Percentiles rank a stretch among this genome's conserved stretches.
Evolutionary conservation across 257 asterid species (phyloP).

Genomic region (Orobanche coerulescens): DNA sequence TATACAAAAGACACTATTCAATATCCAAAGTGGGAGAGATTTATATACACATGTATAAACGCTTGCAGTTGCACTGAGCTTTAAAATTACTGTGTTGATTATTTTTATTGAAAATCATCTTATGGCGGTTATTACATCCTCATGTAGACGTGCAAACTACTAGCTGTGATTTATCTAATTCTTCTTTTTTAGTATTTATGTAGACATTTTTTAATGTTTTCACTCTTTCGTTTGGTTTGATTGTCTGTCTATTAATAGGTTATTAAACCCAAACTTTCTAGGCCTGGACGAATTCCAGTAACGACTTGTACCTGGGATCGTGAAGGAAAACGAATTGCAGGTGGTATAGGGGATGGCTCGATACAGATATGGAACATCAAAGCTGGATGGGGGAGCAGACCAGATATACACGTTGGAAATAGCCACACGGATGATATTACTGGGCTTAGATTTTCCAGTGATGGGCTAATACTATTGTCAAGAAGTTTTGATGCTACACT

Average conservation of each 20-base stretch:
- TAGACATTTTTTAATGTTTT: neutral
- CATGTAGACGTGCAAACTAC: slow-evolving; percentile 4
- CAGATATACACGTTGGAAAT: slow-evolving; percentile 46
- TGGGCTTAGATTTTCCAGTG: slow-evolving; percentile 75
- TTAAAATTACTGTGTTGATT: too few relatives aligned
- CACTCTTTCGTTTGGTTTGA: slow-evolving; percentile 17
- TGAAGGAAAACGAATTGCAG: slow-evolving; percentile 82
- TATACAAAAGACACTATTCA: neutral
- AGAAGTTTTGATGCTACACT: slow-evolving; percentile 91
- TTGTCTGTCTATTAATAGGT: slow-evolving; percentile 46
- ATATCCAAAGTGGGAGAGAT: slow-evolving; percentile 5
- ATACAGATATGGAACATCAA: slow-evolving; percentile 93
- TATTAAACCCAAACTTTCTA: slow-evolving; percentile 78
- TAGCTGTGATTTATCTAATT: neutral
- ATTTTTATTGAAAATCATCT: too few relatives aligned
- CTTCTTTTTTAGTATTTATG: neutral
- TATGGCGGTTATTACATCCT: too few relatives aligned
- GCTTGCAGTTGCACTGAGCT: too few relatives aligned
- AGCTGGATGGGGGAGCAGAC: slow-evolving; percentile 98
- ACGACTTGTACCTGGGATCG: slow-evolving; percentile 92
- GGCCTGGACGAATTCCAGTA: slow-evolving; percentile 91
- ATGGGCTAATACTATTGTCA: slow-evolving; percentile 65
- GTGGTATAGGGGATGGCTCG: slow-evolving; percentile 93
- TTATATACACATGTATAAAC: neutral
- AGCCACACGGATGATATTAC: slow-evolving; percentile 88